Evolutionary conservation across 164 flowering plant species (phyloP).

Genomic region (Saururus chinensis): DNA sequence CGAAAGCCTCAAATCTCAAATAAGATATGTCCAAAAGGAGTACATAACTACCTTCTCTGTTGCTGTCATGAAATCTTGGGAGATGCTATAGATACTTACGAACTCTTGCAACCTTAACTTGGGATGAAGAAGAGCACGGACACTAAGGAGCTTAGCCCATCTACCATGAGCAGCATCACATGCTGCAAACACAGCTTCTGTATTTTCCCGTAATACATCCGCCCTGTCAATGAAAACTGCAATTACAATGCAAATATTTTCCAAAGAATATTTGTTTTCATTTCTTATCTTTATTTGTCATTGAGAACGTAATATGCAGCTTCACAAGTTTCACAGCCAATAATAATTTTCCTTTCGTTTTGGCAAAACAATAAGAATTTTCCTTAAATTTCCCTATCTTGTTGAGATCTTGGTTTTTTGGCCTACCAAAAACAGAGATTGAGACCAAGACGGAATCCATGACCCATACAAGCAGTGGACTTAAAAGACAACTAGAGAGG

Average conservation of each 20-base stretch:
- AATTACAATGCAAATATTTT: neutral
- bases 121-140: constrained; percentile 86
- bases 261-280: neutral
- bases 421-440: no score
- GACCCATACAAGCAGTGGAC: no score
- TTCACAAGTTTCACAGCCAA: no score
- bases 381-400: no score
- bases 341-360: no score
- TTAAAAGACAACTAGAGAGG: no score
- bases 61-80: constrained; percentile 83
- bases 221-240: constrained; percentile 40
- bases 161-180: constrained; percentile 99
- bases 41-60: constrained; percentile 66
- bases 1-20: no score
- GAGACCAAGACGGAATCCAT: no score
- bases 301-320: no score
- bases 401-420: no score
- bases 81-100: constrained; percentile 66
- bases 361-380: no score
- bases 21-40: neutral
- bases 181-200: constrained; percentile 98
- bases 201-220: constrained; percentile 90
- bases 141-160: constrained; percentile 99
- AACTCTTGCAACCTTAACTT: constrained; percentile 82
- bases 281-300: no score